Evolutionary conservation across 352 stramenopile species (phyloP).

Genomic region (Poterioochromonas sp.): DNA sequence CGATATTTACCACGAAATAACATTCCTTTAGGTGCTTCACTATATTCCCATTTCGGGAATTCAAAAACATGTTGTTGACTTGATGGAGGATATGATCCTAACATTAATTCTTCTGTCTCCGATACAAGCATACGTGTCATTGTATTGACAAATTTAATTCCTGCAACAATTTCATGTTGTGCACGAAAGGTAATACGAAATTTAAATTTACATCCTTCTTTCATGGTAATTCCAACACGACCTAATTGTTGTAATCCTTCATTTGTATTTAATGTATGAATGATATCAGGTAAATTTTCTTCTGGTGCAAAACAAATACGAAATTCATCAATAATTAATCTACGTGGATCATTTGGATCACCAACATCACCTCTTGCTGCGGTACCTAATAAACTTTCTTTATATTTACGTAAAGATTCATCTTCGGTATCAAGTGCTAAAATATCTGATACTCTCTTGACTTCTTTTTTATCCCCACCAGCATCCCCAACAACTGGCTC

Average conservation of each 20-base stretch:
- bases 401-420: conserved; percentile 68
- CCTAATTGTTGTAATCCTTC: conserved; percentile 59
- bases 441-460: conserved; percentile 55
- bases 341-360: conserved; percentile 51
- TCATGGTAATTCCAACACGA: conserved; percentile 59
- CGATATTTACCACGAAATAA: conserved; percentile 70
- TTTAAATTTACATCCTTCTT: conserved; percentile 65
- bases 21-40: conserved; percentile 66
- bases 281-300: conserved; percentile 50
- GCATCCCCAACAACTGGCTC: background rate
- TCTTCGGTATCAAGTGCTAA: conserved; percentile 64
- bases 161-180: conserved; percentile 68
- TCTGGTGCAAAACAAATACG: conserved; percentile 64
- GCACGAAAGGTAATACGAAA: conserved; percentile 69
- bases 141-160: conserved; percentile 69
- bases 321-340: conserved; percentile 70
- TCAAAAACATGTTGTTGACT: conserved; percentile 64
- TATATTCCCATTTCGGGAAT: conserved; percentile 63
- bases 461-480: background rate
- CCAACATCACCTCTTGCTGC: conserved; percentile 64
- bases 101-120: conserved; percentile 61
- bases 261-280: conserved; percentile 61
- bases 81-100: conserved; percentile 67
- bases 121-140: conserved; percentile 67
- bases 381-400: conserved; percentile 63